A percentile compares a stretch with the other conserved stretches of the same genome.
Conservation (phyloP, 2,329 filamentous ascomycete genomes). For the Aschersonia sp. region DNA sequence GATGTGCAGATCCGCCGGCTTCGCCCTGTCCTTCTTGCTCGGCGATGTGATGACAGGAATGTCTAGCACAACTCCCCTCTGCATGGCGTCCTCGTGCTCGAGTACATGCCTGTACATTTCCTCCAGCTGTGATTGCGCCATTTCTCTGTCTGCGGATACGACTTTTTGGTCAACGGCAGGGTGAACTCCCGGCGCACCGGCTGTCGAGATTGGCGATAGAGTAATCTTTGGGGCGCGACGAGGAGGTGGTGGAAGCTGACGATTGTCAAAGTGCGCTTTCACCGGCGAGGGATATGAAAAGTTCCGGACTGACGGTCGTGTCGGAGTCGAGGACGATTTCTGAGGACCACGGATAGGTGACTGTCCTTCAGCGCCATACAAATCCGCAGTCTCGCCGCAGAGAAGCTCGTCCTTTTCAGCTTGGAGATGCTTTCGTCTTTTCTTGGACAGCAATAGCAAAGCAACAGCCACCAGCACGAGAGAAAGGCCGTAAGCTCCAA, state of each 20-base stretch:
- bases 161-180: conserved; percentile 64
- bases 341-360: no score
- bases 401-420: conserved; percentile 38
- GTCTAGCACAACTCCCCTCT: conserved; percentile 35
- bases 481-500: conserved; percentile 68
- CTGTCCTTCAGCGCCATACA: conserved; percentile 7
- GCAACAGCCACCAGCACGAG: conserved; percentile 58
- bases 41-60: conserved; percentile 19
- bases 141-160: conserved; percentile 57
- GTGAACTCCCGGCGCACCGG: conserved; percentile 42
- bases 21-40: conserved; percentile 30
- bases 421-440: conserved; percentile 34
- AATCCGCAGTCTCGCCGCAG: conserved; percentile 17
- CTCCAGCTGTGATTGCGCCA: conserved; percentile 72
- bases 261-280: conserved; percentile 16
- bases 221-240: conserved; percentile 25
- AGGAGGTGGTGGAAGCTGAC: neutral
- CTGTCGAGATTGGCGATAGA: conserved; percentile 30
- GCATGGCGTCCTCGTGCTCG: conserved; percentile 66
- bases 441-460: conserved; percentile 45
- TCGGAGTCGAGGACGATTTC: no score
- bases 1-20: conserved; percentile 36
- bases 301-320: conserved; percentile 19
- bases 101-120: conserved; percentile 84
- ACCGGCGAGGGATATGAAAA: conserved; percentile 36